Evolutionary conservation across 177 flowering plant genomes (phyloP), one percentile per base, ranked within the genome.

Genomic region (Vitis hybrid): DNA sequence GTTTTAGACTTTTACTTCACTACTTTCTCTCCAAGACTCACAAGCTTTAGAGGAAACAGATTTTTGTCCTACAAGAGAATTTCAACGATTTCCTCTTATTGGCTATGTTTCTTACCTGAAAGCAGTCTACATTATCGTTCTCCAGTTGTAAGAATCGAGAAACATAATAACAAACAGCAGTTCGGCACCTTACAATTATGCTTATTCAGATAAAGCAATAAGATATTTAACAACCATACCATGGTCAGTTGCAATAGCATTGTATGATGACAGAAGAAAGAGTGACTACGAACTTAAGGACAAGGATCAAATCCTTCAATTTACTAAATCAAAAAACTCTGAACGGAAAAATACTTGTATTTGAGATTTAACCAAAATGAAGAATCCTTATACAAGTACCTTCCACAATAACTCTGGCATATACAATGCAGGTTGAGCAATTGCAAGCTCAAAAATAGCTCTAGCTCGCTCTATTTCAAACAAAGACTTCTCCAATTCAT

Each of bases 331-430:
- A 55, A 63, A 8, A 2, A 55, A 65, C 49, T 59, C 39, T 13
- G 26, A 22, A 22, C 26, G 0, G 26, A 22, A 22, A 22, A 22
- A 22, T 22, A 22, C 26, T 22, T 22, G 15, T 48, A 31, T 14
- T 20, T 65, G 50, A 59, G 26, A 5, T 6, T 39, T 15, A 50
- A 26, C 39, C 11, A 45, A 63, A 66, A 55, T 6, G 56, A 68
- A 9, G 18, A 45, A 33, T 58, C 10, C 60, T 2, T 14, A 62
- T 15, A 67, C 12, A 13, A 56, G 26, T 80, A 94, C 97, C 98
- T 95, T 95, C 99, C 98, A 95, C 68, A 93, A 71, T 62, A 90
- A 64, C 75, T 93, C 99, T 6, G 98, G 99, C 97, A 93, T 95
- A 74, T 95, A 98, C 72, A 95, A 56, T 3, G 98, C 90, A 53